Percentiles rank a stretch among this genome's conserved stretches.
Evolutionary conservation across 1,284 basidiomycete genomes (phyloP).

Genomic region (Xanthoconium separans): DNA sequence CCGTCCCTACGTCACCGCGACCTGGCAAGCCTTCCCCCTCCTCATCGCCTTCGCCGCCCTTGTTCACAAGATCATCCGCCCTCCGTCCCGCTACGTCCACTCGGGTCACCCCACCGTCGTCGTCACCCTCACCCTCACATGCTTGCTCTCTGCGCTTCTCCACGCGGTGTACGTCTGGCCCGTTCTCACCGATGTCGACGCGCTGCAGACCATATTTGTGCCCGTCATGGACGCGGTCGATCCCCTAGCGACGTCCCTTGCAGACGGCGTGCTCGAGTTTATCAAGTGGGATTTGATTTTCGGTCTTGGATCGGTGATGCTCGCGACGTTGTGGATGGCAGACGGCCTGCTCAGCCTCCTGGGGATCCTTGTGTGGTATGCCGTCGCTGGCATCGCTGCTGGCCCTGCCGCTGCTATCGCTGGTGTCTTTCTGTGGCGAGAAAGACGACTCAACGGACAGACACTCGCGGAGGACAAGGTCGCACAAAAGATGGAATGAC

Average conservation of each 20-base stretch:
- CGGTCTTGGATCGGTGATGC: slow-evolving; percentile 33
- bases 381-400: slow-evolving; percentile 32
- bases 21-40: slow-evolving; percentile 48
- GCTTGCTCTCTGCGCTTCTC: slow-evolving; percentile 35
- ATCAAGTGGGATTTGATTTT: slow-evolving; percentile 47
- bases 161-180: slow-evolving; percentile 40
- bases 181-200: slow-evolving; percentile 22
- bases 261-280: slow-evolving; percentile 35
- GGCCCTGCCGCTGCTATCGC: slow-evolving; percentile 46
- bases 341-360: slow-evolving; percentile 12
- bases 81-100: slow-evolving; percentile 20
- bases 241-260: slow-evolving; percentile 16
- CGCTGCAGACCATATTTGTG: slow-evolving; percentile 29
- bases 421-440: slow-evolving; percentile 44
- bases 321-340: slow-evolving; percentile 46
- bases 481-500: slow-evolving; percentile 2
- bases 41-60: slow-evolving; percentile 31
- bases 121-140: slow-evolving; percentile 32
- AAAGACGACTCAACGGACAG: slow-evolving; percentile 28
- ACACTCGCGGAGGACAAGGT: background rate
- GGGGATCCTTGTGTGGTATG: slow-evolving; percentile 38
- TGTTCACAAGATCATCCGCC: slow-evolving; percentile 23
- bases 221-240: slow-evolving; percentile 28
- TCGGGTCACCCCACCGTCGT: slow-evolving; percentile 40
- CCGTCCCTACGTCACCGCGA: slow-evolving; percentile 37